These are phyloP conservation scores for Lactarius deliciosus DNA, from an alignment of 768 basidiomycete genomes.

Conservation along the genomic window DNA sequence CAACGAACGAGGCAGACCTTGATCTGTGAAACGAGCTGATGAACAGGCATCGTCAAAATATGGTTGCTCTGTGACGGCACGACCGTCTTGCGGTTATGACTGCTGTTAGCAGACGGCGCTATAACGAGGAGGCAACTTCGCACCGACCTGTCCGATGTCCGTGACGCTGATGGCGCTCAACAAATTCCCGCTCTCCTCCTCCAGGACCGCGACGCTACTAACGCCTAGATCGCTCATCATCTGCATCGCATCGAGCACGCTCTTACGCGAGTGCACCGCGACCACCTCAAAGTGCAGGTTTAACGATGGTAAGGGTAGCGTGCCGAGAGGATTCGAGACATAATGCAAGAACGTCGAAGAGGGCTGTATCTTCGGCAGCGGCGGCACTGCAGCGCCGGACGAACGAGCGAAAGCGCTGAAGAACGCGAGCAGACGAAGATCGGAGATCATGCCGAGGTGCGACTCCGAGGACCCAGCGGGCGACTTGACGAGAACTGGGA, in stretches of 20 bases:
- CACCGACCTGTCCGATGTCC: constrained; percentile 67
- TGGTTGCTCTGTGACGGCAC: constrained; percentile 80
- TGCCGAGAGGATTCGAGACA: constrained; percentile 54
- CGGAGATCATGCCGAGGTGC: constrained; percentile 74
- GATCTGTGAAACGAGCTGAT: constrained; percentile 68
- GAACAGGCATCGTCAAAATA: constrained; percentile 64
- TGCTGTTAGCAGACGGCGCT: background rate
- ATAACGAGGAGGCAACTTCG: background rate
- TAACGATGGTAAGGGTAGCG: constrained; percentile 62
- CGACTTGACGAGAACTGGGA: constrained; percentile 56
- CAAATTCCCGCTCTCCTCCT: constrained; percentile 59
- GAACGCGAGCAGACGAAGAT: constrained; percentile 69
- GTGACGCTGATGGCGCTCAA: constrained; percentile 81
- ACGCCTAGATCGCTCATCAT: constrained; percentile 86
- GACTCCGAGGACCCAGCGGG: constrained; percentile 41
- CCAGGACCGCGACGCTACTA: constrained; percentile 76
- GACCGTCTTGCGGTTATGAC: constrained; percentile 50
- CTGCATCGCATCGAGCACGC: constrained; percentile 78
- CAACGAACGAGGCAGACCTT: constrained; percentile 48
- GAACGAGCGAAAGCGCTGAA: constrained; percentile 52
- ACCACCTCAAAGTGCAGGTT: constrained; percentile 63
- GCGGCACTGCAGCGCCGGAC: constrained; percentile 27
- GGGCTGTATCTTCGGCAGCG: constrained; percentile 9
- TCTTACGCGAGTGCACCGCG: constrained; percentile 56
- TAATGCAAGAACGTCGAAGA: constrained; percentile 39